Evolutionary conservation across 495 filamentous ascomycete genomes (phyloP).

Genomic region (Annulohypoxylon bovei): DNA sequence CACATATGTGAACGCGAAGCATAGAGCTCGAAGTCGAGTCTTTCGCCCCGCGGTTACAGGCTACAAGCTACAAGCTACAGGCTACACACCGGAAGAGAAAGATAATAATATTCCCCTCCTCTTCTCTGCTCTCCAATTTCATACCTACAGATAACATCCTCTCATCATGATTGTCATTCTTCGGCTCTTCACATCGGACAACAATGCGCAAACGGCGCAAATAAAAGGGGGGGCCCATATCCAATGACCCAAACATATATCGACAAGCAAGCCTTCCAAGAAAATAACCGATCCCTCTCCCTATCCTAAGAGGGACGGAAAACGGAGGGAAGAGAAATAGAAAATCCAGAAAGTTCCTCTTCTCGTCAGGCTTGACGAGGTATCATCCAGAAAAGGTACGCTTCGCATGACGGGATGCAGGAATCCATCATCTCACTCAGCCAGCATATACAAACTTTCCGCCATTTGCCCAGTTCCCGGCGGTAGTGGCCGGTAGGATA

Average conservation of each 20-base stretch:
- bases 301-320: neutral
- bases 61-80: neutral
- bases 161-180: slow-evolving; percentile 24
- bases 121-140: neutral
- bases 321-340: slow-evolving; percentile 7
- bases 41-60: slow-evolving; percentile 33
- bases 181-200: slow-evolving; percentile 40
- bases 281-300: slow-evolving; percentile 15
- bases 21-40: slow-evolving; percentile 41
- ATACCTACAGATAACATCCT: neutral
- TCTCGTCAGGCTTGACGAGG: slow-evolving; percentile 10
- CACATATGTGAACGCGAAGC: slow-evolving; percentile 3
- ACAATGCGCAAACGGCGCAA: slow-evolving; percentile 40
- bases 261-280: slow-evolving; percentile 30
- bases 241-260: slow-evolving; percentile 35
- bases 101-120: neutral
- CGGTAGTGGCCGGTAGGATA: neutral
- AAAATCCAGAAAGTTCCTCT: slow-evolving; percentile 5
- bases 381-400: slow-evolving; percentile 33
- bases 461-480: slow-evolving; percentile 13
- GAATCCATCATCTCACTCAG: slow-evolving; percentile 45
- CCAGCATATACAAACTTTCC: slow-evolving; percentile 25
- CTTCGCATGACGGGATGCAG: slow-evolving; percentile 37
- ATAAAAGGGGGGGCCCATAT: slow-evolving; percentile 7
- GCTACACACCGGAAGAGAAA: slow-evolving; percentile 33